Conservation (phyloP, 371 early-diverging fungal genomes). For the Apophysomyces ossiformis region DNA sequence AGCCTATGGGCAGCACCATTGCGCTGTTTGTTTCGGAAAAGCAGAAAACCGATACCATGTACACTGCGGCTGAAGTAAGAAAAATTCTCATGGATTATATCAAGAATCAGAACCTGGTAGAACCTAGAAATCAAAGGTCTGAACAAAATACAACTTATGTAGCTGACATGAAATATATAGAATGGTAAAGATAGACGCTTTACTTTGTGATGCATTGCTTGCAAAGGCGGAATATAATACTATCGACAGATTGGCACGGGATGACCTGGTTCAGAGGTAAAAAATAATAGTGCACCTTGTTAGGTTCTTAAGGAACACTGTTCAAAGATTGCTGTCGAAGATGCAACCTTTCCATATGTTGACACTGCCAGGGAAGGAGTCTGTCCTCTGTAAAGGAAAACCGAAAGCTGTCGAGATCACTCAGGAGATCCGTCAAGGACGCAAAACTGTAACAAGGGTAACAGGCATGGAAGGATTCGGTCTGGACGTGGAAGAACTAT, state of each 20-base stretch:
- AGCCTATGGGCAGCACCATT: conserved; percentile 51
- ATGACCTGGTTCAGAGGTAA: conserved; percentile 51
- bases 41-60: conserved; percentile 56
- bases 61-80: conserved; percentile 61
- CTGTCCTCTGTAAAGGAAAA: conserved; percentile 40
- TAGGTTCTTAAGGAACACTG: not conserved
- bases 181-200: conserved; percentile 62
- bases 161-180: conserved; percentile 17
- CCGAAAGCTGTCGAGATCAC: conserved; percentile 62
- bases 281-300: not conserved
- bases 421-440: conserved; percentile 66
- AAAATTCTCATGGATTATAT: conserved; percentile 62
- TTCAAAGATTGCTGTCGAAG: conserved; percentile 43
- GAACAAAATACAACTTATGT: not conserved
- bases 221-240: conserved; percentile 64
- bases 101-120: conserved; percentile 56
- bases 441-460: conserved; percentile 69
- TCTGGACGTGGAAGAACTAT: conserved; percentile 66
- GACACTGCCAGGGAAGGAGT: conserved; percentile 49
- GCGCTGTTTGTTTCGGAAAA: conserved; percentile 60
- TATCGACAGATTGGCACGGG: conserved; percentile 57
- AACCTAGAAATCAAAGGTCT: conserved; percentile 65
- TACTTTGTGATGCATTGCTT: conserved; percentile 64
- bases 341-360: conserved; percentile 63
- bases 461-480: conserved; percentile 66